A percentile compares a stretch with the other conserved stretches of the same genome.
Conservation (phyloP, 2,329 filamentous ascomycete species). For the Cytospora piceicola region DNA sequence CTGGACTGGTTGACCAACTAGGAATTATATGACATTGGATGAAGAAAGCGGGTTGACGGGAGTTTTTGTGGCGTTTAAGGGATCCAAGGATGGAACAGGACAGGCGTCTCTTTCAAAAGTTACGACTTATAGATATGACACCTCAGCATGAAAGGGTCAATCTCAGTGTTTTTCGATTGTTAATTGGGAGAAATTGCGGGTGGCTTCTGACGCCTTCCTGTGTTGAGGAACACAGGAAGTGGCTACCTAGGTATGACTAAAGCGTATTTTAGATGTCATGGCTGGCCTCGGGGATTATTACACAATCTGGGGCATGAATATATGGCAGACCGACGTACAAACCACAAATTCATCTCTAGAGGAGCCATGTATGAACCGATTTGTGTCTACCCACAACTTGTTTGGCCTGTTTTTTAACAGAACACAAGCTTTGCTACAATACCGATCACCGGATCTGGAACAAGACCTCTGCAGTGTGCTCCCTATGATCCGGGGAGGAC, state of each 20-base stretch:
- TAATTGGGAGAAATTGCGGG: background rate
- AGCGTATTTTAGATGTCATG: background rate
- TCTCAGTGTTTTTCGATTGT: constrained; percentile 2
- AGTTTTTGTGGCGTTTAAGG: constrained; percentile 24
- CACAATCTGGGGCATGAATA: background rate
- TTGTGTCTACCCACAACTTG: constrained; percentile 1
- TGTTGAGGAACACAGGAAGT: background rate
- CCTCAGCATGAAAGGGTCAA: constrained; percentile 15
- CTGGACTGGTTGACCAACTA: constrained; percentile 67
- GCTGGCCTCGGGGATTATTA: background rate
- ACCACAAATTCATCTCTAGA: background rate
- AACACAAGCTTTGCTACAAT: constrained; percentile 5
- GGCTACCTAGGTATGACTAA: background rate
- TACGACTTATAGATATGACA: constrained; percentile 12
- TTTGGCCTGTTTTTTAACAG: constrained; percentile 12
- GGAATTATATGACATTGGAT: constrained; percentile 11
- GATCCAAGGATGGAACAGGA: constrained; percentile 10
- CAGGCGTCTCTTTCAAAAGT: constrained; percentile 8
- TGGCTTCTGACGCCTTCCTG: background rate
- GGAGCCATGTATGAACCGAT: background rate
- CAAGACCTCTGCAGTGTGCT: constrained; percentile 7
- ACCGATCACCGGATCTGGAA: constrained; percentile 21
- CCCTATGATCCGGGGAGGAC: too few species aligned
- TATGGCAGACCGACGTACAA: background rate
- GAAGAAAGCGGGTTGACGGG: constrained; percentile 7